Percentiles rank a stretch among this genome's conserved stretches.
phyloP scores from a whole-genome alignment of 768 basidiomycete genomes.

The Thelephora aurantiotincta region DNA sequence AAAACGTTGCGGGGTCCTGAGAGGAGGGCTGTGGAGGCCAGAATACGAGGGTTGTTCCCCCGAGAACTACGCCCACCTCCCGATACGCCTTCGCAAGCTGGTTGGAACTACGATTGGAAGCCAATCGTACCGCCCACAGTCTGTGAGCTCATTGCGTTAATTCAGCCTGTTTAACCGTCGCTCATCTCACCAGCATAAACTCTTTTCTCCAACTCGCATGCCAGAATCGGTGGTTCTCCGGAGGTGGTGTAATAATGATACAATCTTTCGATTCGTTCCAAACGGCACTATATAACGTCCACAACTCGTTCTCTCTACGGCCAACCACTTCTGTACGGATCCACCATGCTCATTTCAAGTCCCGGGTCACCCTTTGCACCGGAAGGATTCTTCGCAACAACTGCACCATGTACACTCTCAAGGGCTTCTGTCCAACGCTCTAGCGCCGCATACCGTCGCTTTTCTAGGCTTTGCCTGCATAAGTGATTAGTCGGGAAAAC shows the following conservation, averaged over 20 bases:
- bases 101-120: slow-evolving; percentile 85
- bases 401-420: slow-evolving; percentile 59
- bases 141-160: not conserved
- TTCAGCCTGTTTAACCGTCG: too few relatives aligned
- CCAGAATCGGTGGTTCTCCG: too few relatives aligned
- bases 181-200: too few relatives aligned
- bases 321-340: not conserved
- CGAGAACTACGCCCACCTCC: slow-evolving; percentile 76
- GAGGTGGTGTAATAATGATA: too few relatives aligned
- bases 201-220: too few relatives aligned
- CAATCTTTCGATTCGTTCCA: too few relatives aligned
- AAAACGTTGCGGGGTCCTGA: slow-evolving; percentile 54
- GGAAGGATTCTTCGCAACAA: slow-evolving; percentile 56
- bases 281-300: too few relatives aligned
- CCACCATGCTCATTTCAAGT: not conserved
- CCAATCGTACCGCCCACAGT: slow-evolving; percentile 17
- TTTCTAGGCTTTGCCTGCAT: slow-evolving; percentile 71
- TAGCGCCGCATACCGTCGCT: slow-evolving; percentile 71
- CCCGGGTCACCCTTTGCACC: slow-evolving; percentile 9
- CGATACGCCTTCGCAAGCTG: slow-evolving; percentile 67
- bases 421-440: slow-evolving; percentile 76
- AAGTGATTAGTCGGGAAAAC: slow-evolving; percentile 4
- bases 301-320: not conserved
- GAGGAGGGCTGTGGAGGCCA: slow-evolving; percentile 57
- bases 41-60: slow-evolving; percentile 74